Evolutionary conservation across 2,329 filamentous ascomycete genomes (phyloP), one percentile per base, ranked within the genome.

Genomic region (Cryoendolithus antarcticus): DNA sequence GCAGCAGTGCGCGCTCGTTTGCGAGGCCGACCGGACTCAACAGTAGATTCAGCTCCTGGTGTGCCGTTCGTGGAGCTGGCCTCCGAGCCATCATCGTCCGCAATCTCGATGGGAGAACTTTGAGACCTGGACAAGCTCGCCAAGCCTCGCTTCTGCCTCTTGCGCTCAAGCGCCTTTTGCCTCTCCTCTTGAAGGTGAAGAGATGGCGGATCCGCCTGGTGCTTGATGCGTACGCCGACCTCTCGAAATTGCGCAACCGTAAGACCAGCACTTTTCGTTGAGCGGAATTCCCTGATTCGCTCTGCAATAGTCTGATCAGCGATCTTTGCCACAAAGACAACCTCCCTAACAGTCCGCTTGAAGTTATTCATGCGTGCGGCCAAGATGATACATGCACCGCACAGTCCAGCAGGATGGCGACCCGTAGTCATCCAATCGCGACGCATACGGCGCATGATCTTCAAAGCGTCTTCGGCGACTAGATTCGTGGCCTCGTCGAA

Each of bases 281-380:
- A 74, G 47, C 84, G 86, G 63, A 96, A 98, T 56, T 98, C 91
- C 48, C 88, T 80, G 7, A 98, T 67, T 45, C 91, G 85, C 58
- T 89, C 85, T 54, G 86, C 82, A 44, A 98, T 86, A 6, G 91
- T 98, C 44, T 86, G 75, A 48, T 93, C 93, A 32, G 88, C 93
- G 37, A 96, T 88, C 58, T 95, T 96, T 58, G 95, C 89, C 30
- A 95, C 84, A 58, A 94, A 96, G n/a, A 96, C 89, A 6, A 98
- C 83, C 62, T 98, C 91, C 24, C 86, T 77, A 9, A 93, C 78
- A 0, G 86, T 94, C 11, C 91, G 80, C 33, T 89, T 82, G 57
- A 93, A 98, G 61, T 96, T 96, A 71, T 95, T 93, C 82, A 96
- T 96, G 38, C 91, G 82, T 6, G 91, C 89, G 5, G 91, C 91